These are phyloP conservation scores for Nannochloris sp. DNA, from an alignment of 139 green algal genomes.

Conservation along the genomic window DNA sequence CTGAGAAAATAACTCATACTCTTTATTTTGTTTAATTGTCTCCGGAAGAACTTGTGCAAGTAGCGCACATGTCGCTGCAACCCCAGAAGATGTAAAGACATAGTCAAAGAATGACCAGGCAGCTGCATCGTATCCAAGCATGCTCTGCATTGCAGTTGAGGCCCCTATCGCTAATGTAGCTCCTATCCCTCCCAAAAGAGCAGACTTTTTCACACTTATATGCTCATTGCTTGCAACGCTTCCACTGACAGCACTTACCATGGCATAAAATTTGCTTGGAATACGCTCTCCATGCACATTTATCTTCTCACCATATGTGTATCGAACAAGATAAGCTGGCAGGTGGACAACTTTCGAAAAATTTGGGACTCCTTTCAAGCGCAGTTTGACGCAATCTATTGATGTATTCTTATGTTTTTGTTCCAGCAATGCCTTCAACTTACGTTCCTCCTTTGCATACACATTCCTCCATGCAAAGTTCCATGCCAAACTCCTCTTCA, in stretches of 20 bases:
- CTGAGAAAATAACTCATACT: neutral
- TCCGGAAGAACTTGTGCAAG: conserved; percentile 15
- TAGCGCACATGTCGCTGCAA: conserved; percentile 15
- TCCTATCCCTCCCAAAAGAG: neutral
- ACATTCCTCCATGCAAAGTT: neutral
- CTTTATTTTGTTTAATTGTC: neutral
- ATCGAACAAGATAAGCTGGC: neutral
- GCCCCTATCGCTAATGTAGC: too few species aligned
- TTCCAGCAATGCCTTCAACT: neutral
- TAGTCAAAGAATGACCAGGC: neutral
- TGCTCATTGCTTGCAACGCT: neutral
- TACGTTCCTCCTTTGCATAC: neutral
- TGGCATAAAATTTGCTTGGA: neutral
- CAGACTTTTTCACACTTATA: neutral
- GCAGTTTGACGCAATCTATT: neutral
- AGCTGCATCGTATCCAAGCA: neutral
- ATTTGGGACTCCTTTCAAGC: neutral
- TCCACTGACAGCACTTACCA: neutral
- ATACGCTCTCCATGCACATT: neutral
- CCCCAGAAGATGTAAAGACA: neutral
- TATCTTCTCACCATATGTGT: neutral
- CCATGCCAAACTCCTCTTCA: neutral
- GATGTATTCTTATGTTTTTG: too few species aligned
- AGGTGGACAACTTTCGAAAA: neutral
- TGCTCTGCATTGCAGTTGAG: too few species aligned